Percentiles rank a stretch among this genome's conserved stretches.
phyloP scores from a whole-genome alignment of 768 basidiomycete genomes.

The Kwoniella shandongensis region DNA sequence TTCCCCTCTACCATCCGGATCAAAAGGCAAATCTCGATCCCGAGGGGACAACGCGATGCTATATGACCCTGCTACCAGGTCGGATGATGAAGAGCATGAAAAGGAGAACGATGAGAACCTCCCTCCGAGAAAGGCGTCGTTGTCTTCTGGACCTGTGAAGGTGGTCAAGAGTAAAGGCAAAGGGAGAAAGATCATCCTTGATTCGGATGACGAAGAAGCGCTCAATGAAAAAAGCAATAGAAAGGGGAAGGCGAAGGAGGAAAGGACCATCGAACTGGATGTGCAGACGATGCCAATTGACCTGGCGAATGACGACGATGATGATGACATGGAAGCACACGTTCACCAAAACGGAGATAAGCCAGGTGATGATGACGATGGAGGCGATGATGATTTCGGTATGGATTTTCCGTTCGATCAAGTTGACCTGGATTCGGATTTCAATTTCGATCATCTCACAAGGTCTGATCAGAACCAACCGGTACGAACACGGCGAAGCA shows the following conservation, averaged over 20 bases:
- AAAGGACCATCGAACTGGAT: not conserved
- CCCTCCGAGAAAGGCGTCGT: not conserved
- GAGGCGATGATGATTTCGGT: slow-evolving; percentile 6
- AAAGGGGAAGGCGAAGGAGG: slow-evolving; percentile 3
- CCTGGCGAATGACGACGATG: not conserved
- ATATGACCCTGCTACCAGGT: not conserved
- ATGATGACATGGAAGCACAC: not conserved
- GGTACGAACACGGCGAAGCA: slow-evolving; percentile 1
- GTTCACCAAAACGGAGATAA: not conserved
- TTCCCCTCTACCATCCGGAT: slow-evolving; percentile 5
- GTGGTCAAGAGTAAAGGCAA: not conserved
- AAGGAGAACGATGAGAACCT: slow-evolving; percentile 8
- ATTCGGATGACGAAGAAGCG: slow-evolving; percentile 11
- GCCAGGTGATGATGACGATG: not conserved
- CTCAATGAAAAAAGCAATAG: not conserved
- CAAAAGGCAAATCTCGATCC: not conserved
- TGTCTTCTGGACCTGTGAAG: not conserved
- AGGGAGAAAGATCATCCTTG: slow-evolving; percentile 1
- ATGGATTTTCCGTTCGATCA: slow-evolving; percentile 18
- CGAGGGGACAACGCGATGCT: no score
- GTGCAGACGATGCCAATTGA: not conserved
- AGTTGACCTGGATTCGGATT: slow-evolving; percentile 14
- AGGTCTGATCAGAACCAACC: slow-evolving; percentile 3
- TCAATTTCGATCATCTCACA: no score
- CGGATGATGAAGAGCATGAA: not conserved